Base-by-base conservation (phyloP, 768 basidiomycete genomes). In the Collybiopsis confluens region DNA sequence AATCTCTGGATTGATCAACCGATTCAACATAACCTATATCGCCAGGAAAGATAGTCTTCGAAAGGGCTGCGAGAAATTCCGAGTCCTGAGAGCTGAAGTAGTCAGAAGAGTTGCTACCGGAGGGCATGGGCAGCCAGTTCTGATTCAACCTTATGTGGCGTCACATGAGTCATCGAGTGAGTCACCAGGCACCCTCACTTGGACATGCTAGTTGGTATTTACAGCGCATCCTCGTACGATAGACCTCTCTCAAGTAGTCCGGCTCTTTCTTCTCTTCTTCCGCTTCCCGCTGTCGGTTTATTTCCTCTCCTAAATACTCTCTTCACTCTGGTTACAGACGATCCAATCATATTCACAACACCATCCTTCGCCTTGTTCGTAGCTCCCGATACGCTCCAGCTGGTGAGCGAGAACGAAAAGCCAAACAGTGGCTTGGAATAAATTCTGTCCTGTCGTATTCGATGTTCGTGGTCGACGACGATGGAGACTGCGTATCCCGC, bases 401-500 rank as follows among this genome's bases (percentile, higher is more conserved):
- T 43, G 6, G 37, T 16, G 4, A 64, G 16, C 16, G 54, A 43
- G 26, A 48, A 48, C 35, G 47, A 37, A 23, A 47, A 28, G 13
- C 35, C 18, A 23, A 36, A 48, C 43, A 56, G 23, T 20, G 55
- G 51, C 23, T 72, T 62, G n/a, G 70, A 62, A 44, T 83, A 74
- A 24, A 90, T 78, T n/a, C 85, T 72, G 53, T 90, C 89, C 8
- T 65, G 62, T 18, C 88, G 75, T 5, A 90, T 68, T 21, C 87
- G 73, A 60, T 88, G 80, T 49, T 89, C 80, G 16, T 60, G 59
- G 62, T 95, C 92, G 35, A 92, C 80, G 5, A 86, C 75, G 13
- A 86, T 75, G 3, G 65, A 64, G 7, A 93, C 76, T 6, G 82
- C 75, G 38, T 83, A 70, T 53, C 85, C 68, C 1, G 86, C 85